A percentile compares a stretch with the other conserved stretches of the same genome.
These are phyloP conservation scores for Cercospora citrullina DNA, from an alignment of 2,329 filamentous ascomycete genomes.

Conservation along the genomic window DNA sequence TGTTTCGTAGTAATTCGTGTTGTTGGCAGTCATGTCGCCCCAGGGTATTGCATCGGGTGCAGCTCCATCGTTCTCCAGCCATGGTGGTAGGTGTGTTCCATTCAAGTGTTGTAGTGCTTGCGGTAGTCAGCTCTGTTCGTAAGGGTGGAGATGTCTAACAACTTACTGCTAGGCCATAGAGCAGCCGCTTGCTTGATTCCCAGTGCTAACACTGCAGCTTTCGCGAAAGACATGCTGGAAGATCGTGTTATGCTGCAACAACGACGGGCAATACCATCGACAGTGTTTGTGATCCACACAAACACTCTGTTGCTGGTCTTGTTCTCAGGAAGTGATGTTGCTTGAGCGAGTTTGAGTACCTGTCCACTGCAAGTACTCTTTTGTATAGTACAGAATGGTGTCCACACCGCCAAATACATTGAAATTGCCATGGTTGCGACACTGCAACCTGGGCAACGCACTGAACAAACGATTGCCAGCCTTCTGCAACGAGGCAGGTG, in stretches of 20 bases:
- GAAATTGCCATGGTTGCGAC: not conserved
- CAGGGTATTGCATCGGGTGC: slow-evolving; percentile 30
- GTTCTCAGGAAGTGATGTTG: not conserved
- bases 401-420: not conserved
- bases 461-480: not conserved
- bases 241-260: not conserved
- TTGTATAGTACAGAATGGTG: slow-evolving; percentile 1
- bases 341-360: not conserved
- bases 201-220: not conserved
- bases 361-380: not conserved
- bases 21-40: slow-evolving; percentile 33
- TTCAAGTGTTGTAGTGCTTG: slow-evolving; percentile 10
- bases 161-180: not conserved
- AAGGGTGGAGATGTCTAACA: not conserved
- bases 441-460: not conserved
- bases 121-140: not conserved
- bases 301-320: not conserved
- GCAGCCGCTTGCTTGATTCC: not conserved
- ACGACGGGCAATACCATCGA: not conserved
- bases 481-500: not conserved
- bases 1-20: slow-evolving; percentile 37
- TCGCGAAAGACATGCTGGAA: not conserved
- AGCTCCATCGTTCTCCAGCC: slow-evolving; percentile 1
- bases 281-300: not conserved
- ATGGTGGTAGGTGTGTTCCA: slow-evolving; percentile 5